A percentile compares a stretch with the other conserved stretches of the same genome.
These are phyloP conservation scores for Astrocystis sublimbata DNA, from an alignment of 495 filamentous ascomycete species.

Conservation along the genomic window DNA sequence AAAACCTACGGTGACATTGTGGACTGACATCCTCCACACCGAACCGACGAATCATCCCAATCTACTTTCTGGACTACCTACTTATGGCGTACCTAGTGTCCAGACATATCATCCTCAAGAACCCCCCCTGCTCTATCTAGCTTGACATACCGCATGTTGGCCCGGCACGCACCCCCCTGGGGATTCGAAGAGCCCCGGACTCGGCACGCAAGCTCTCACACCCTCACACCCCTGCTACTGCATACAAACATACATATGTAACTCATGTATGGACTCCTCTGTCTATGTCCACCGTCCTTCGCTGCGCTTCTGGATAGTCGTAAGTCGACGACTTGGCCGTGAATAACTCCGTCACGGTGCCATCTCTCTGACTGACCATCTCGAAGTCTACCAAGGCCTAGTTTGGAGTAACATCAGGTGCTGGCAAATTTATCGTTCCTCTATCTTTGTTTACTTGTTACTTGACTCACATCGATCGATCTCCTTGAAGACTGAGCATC, in stretches of 20 bases:
- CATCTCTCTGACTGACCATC: conserved; percentile 23
- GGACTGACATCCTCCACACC: conserved; percentile 20
- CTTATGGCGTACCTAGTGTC: conserved; percentile 4
- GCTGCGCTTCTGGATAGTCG: conserved; percentile 31
- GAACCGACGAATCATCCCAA: conserved; percentile 16
- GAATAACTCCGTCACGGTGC: conserved; percentile 32
- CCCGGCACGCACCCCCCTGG: conserved; percentile 30
- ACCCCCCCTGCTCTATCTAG: conserved; percentile 32
- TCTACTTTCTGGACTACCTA: conserved; percentile 19
- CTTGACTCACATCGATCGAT: background rate
- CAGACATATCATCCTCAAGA: conserved; percentile 18
- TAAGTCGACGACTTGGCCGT: conserved; percentile 34
- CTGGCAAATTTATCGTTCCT: conserved; percentile 22
- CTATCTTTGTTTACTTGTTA: background rate
- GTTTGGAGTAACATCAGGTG: conserved; percentile 27
- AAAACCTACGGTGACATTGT: conserved; percentile 21
- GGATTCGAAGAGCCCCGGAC: conserved; percentile 31
- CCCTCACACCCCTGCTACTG: conserved; percentile 34
- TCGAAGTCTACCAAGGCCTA: conserved; percentile 19
- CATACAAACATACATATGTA: conserved; percentile 41
- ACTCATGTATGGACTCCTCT: conserved; percentile 38
- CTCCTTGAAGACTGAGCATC: background rate
- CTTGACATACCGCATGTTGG: conserved; percentile 38
- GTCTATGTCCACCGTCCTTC: conserved; percentile 32
- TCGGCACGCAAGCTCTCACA: conserved; percentile 24